A percentile compares a stretch with the other conserved stretches of the same genome.
phyloP scores from a whole-genome alignment of 2,329 filamentous ascomycete genomes.

The Penicillium vulpinum region DNA sequence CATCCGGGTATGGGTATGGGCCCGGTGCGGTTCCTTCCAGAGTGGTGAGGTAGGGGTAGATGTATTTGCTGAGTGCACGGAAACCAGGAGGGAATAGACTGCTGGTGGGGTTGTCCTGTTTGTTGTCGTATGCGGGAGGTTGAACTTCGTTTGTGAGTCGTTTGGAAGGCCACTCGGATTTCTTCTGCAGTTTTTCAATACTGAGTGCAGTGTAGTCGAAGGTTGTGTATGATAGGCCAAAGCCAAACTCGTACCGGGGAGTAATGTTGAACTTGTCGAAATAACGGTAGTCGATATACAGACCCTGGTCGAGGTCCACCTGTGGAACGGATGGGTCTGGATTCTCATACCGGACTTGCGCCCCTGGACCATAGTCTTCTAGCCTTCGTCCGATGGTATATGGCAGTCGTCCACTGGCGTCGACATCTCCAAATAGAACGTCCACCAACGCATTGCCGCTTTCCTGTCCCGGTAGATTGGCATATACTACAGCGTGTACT shows the following conservation, averaged over 20 bases:
- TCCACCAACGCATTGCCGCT: constrained; percentile 79
- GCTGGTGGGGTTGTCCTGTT: constrained; percentile 56
- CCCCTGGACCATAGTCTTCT: constrained; percentile 73
- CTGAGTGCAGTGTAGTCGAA: constrained; percentile 63
- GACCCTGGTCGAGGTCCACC: constrained; percentile 77
- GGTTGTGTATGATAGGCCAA: constrained; percentile 76
- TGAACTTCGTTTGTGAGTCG: constrained; percentile 42
- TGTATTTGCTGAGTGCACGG: constrained; percentile 64
- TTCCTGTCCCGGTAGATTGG: constrained; percentile 85
- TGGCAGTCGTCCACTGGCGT: constrained; percentile 78
- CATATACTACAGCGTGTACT: constrained; percentile 76
- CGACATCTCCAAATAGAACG: constrained; percentile 74
- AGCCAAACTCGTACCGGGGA: constrained; percentile 84
- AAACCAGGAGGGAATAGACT: constrained; percentile 63
- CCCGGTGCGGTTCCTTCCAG: constrained; percentile 50
- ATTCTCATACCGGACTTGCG: constrained; percentile 67
- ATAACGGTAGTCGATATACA: constrained; percentile 87
- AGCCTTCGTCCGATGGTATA: constrained; percentile 79
- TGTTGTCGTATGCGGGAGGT: constrained; percentile 58
- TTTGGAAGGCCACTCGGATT: constrained; percentile 49
- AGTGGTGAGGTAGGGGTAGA: constrained; percentile 68
- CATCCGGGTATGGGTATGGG: constrained; percentile 55
- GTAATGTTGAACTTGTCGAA: constrained; percentile 75
- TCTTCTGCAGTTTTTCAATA: constrained; percentile 51
- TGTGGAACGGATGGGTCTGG: constrained; percentile 69